These are phyloP conservation scores for Ogataea ganodermae DNA, from an alignment of 805 yeast species.

Conservation along the genomic window DNA sequence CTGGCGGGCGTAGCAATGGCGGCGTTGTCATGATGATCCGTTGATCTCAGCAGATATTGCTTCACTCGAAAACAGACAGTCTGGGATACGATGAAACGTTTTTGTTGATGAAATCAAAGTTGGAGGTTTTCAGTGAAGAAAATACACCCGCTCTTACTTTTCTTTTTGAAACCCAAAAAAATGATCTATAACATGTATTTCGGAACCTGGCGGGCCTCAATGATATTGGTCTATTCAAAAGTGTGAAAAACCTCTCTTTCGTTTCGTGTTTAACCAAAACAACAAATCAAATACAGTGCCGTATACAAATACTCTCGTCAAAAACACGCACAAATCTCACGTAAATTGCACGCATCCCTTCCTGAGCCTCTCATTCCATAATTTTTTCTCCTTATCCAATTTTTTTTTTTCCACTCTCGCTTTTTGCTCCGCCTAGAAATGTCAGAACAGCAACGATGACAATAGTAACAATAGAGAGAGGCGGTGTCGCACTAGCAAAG, in stretches of 20 bases:
- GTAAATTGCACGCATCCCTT: slow-evolving; percentile 4
- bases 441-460: not conserved
- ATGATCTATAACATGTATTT: not conserved
- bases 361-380: slow-evolving; percentile 9
- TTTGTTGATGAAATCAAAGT: not conserved
- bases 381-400: slow-evolving; percentile 7
- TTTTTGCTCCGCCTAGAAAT: slow-evolving; percentile 2
- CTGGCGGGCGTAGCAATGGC: slow-evolving; percentile 50
- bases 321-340: not conserved
- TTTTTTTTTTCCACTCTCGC: not conserved
- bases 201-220: not conserved
- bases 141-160: not conserved
- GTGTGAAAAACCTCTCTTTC: too few relatives aligned
- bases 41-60: not conserved
- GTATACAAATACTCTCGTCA: not conserved
- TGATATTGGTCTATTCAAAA: not conserved
- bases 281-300: not conserved
- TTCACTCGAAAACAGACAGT: not conserved
- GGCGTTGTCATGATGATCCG: slow-evolving; percentile 37
- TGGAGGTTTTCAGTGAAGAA: not conserved
- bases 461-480: not conserved
- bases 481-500: not conserved
- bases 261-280: not conserved
- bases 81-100: not conserved
- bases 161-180: not conserved